Evolutionary conservation across 805 yeast genomes (phyloP), one percentile per base, ranked within the genome.

Genomic region (Teunomyces kruisii): DNA sequence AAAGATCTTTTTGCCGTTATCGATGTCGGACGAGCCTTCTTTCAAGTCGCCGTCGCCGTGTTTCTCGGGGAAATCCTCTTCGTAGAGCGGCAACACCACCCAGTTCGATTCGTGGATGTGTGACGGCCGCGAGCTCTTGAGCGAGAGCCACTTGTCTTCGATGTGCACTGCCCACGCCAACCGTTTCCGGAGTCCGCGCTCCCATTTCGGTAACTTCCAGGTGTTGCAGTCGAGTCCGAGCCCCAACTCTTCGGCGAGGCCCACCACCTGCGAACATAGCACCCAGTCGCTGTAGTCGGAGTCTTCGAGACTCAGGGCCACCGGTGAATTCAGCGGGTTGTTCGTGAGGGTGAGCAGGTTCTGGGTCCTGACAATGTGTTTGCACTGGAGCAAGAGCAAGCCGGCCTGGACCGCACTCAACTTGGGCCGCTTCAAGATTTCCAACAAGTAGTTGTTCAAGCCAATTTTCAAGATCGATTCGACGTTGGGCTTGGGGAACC

Each of bases 131-230:
- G 91, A 81, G 57, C 88, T 95, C 43, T 82, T 80, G 40, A 91
- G 67, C 1, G 96, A 73, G 8, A 85, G 75, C 98, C 98, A 92
- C 60, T 91, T 89, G 58, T 90, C 97, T 62, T 90, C 96, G 42
- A 86, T 72, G 74, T 81, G 92, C 1, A 90, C 94, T 0, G 97
- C 97, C 98, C 99, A 92, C 0, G 97, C 96, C 40, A 92, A 67
- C 47, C 98, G 74, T 54, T 88, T 79, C 42, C 99, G 75, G 40
- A 92, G 67, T 5, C 96, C 95, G 41, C 96, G 75, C 59, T 92
- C 99, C 98, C 98, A 94, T 55, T 85, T 84, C 0, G 98, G 98
- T 29, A 92, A 67, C 56, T 86, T 83, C 99, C 99, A 92, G 51
- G 78, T 79, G 46, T 85, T 82, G 57, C 97, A 91, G 58, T 91